Conservation (phyloP, 2,329 filamentous ascomycete genomes). For the Penicillium aurantiogriseum region DNA sequence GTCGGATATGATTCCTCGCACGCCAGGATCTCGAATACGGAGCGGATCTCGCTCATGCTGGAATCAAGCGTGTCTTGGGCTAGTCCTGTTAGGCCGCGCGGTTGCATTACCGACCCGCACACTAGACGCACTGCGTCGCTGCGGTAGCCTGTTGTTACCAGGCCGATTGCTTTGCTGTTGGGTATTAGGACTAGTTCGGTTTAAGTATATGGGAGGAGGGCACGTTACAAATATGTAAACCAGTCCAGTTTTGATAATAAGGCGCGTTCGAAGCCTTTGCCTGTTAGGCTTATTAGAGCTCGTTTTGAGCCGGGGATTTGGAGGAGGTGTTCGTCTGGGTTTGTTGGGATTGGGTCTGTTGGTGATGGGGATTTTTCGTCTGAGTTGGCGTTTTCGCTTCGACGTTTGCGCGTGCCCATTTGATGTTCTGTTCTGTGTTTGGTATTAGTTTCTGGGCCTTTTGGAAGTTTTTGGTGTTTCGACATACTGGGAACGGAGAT, state of each 20-base stretch:
- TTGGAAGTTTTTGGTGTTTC: too few species aligned
- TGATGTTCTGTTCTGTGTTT: conserved; percentile 68
- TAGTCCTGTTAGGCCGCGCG: conserved; percentile 68
- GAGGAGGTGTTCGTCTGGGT: conserved; percentile 54
- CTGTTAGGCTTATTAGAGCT: conserved; percentile 70
- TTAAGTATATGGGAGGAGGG: neutral
- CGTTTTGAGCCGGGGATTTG: conserved; percentile 65
- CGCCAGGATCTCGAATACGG: conserved; percentile 67
- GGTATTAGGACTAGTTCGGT: neutral
- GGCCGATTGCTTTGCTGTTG: conserved; percentile 57
- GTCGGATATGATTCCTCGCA: conserved; percentile 57
- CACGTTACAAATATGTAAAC: conserved; percentile 60
- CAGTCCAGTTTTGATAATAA: conserved; percentile 68
- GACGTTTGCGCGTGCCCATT: conserved; percentile 63
- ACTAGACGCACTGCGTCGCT: conserved; percentile 69
- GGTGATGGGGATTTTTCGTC: conserved; percentile 10
- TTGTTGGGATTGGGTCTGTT: conserved; percentile 46
- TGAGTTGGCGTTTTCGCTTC: conserved; percentile 39
- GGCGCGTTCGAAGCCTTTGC: conserved; percentile 65
- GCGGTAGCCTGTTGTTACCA: conserved; percentile 67
- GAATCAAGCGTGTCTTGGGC: conserved; percentile 68
- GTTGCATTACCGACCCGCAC: conserved; percentile 67
- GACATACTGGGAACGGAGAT: conserved; percentile 72
- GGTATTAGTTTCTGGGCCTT: neutral
- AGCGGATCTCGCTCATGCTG: conserved; percentile 63